phyloP scores from a whole-genome alignment of 1,284 basidiomycete genomes.

The Cutaneotrichosporon mucoides region DNA sequence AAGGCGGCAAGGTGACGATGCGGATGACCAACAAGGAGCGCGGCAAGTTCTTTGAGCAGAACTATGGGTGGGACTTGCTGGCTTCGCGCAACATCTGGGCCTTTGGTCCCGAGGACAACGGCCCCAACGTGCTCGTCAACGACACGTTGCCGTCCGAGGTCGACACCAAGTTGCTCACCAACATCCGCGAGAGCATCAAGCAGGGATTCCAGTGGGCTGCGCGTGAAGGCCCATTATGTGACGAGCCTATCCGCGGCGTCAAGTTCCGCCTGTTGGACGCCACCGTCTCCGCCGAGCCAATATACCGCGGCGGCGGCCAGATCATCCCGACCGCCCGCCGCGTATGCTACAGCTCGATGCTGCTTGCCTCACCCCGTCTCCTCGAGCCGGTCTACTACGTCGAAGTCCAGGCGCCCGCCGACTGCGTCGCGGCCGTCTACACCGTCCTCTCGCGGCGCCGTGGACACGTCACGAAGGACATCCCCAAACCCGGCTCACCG shows the following conservation, averaged over 20 bases:
- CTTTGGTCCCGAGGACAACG: conserved; percentile 96
- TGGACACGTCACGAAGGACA: conserved; percentile 96
- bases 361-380: conserved; percentile 87
- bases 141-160: conserved; percentile 94
- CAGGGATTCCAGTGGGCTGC: conserved; percentile 99
- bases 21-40: conserved; percentile 88
- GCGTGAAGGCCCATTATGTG: conserved; percentile 92
- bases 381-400: conserved; percentile 99
- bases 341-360: conserved; percentile 98
- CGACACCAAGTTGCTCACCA: conserved; percentile 85
- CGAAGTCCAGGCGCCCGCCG: conserved; percentile 96
- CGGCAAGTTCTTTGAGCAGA: conserved; percentile 89
- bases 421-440: conserved; percentile 96
- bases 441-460: conserved; percentile 92
- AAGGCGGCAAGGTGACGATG: conserved; percentile 84
- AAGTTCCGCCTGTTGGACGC: conserved; percentile 96
- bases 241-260: conserved; percentile 98
- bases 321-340: conserved; percentile 92
- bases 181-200: conserved; percentile 91
- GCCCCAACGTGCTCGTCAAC: conserved; percentile 89
- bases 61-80: conserved; percentile 97
- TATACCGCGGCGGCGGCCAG: conserved; percentile 96
- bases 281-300: conserved; percentile 85
- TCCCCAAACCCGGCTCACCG: conserved; percentile 94
- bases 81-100: conserved; percentile 99